Base-by-base conservation (phyloP, 129 eudicot species). In the Helichrysum umbraculigerum region DNA sequence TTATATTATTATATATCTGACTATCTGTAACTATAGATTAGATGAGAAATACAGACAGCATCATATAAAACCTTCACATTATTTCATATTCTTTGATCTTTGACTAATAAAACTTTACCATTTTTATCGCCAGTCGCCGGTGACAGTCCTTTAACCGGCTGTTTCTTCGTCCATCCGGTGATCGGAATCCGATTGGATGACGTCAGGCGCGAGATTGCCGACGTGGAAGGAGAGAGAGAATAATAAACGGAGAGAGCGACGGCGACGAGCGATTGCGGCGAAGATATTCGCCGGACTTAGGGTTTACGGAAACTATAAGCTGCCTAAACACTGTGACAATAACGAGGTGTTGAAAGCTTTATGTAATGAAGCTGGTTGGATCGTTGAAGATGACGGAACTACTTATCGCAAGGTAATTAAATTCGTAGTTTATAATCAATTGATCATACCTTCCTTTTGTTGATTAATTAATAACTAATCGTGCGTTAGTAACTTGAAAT, bases 181-280 rank as follows among this genome's bases (percentile, higher is more conserved):
- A 59, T 16, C 32, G 21, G 7, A 8, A 52, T 62, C 35, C 70
- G 15, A 22, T n/a, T 16, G 21, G 72, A 91, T 91, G 97, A 90
- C 91, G 82, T 82, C 94, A 15, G 96, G 96, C 7, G 42, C 94
- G 68, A 70, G 98, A 79, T 85, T 88, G 32, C 98, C 98, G 83
- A 87, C 96, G 21, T 92, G 98, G 98, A 92, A 86, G 81, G 98
- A 92, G 78, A 82, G 98, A 21, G 98, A 92, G 81, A 92, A 92
- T 79, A 92, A 92, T 86, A 92, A 89, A 81, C 86, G 96, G 79
- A 78, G 98, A 20, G 98, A 92, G 76, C 78, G 98, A 25, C 88
- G 98, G 44, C 86, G 98, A 66, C 84, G 98, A 16, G 98, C 98
- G 17, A 92, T 92, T 81, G 98, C 94, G 32, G 98, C 98, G 17